Base-by-base conservation (phyloP, 768 basidiomycete genomes). In the Serendipita sp. region DNA sequence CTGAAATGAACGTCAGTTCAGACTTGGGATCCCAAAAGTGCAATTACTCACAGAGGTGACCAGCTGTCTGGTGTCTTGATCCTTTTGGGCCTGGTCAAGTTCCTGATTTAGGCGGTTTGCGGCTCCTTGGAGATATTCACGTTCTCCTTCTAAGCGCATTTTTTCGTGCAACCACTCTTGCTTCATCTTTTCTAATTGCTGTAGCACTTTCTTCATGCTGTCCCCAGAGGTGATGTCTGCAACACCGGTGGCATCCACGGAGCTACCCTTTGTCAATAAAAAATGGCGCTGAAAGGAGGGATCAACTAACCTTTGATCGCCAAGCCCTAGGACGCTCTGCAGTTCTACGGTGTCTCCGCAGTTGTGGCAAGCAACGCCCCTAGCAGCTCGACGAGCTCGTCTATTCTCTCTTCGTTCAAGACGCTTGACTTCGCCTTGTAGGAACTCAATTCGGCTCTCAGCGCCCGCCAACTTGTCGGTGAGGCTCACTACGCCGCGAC, bases 341-440 rank as follows among this genome's bases (percentile, higher is more conserved):
- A 58, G 53, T n/a, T 58, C 53, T 0, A 58, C 24, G 9, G 53
- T 58, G 7, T 31, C 53, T 9, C 53, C 53, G 2, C 53, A 58
- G 17, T 31, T 31, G n/a, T 33, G 17, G n/a, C 53, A 58, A 58
- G 53, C 31, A 26, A 58, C 30, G 17, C 53, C 53, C 28, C n/a
- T 22, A 3, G 11, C 20, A 31, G 61, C 61, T 16, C n/a, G 22
- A 9, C 51, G 51, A 13, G 24, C 33, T 63, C 81, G 79, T n/a
- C 88, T 81, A 42, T 88, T 85, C 63, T 90, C 88, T 63, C 79
- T 81, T 64, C 86, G 77, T 22, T 77, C 74, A 60, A 88, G 73
- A 34, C 84, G 77, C 3, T 81, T 81, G 45, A 84, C 77, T 68
- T 91, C 86, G 45, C 83, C 83, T 70, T 90, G 85, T 30, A 90